phyloP scores from a whole-genome alignment of 352 stramenopile genomes.

The Phytophthora rubi region DNA sequence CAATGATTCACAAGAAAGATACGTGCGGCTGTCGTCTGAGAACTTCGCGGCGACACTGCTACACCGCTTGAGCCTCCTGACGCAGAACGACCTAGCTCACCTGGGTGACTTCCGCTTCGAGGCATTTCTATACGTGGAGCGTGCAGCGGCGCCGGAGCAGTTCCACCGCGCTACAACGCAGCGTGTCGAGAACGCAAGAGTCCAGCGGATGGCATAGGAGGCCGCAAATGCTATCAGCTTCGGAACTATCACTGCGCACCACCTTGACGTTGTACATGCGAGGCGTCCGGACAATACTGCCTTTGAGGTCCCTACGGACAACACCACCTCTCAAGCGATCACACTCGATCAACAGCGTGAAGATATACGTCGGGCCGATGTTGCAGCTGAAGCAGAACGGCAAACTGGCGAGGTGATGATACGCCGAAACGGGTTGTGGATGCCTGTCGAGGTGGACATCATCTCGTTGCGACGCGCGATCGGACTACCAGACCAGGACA shows the following conservation, averaged over 20 bases:
- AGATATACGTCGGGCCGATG: background rate
- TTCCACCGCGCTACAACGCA: constrained; percentile 12
- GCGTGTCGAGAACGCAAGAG: background rate
- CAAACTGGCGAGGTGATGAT: background rate
- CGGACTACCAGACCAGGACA: background rate
- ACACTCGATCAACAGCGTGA: constrained; percentile 6
- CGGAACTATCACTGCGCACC: constrained; percentile 9
- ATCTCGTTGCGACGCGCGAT: background rate
- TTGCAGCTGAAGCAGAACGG: background rate
- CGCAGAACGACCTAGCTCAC: background rate
- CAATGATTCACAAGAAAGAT: constrained; percentile 15
- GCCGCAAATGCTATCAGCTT: background rate
- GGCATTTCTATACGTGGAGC: constrained; percentile 1
- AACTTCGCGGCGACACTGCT: constrained; percentile 4
- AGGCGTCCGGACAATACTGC: background rate
- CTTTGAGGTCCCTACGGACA: constrained; percentile 4
- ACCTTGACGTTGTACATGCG: constrained; percentile 7
- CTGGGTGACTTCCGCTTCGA: constrained; percentile 7
- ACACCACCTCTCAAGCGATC: constrained; percentile 9
- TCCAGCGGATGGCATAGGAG: constrained; percentile 8
- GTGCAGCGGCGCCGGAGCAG: background rate
- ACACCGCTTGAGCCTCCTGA: constrained; percentile 10
- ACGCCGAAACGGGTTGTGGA: background rate
- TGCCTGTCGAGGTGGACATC: background rate
- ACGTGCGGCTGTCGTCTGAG: background rate